phyloP scores from a whole-genome alignment of 164 flowering plant genomes.

The Piper longum region DNA sequence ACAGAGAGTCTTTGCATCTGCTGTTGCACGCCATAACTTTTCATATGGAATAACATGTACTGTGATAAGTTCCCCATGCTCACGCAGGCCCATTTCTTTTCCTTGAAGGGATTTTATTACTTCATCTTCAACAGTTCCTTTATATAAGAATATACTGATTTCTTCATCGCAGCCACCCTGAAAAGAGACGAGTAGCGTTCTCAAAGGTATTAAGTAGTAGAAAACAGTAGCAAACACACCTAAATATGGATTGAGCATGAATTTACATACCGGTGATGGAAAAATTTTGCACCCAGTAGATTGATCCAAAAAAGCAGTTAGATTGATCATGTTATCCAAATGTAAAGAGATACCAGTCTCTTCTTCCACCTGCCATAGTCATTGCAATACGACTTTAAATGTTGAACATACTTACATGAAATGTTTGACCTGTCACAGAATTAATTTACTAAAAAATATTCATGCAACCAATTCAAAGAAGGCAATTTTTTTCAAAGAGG shows the following conservation, averaged over 20 bases:
- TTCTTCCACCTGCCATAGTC: slow-evolving; percentile 70
- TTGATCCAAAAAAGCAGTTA: slow-evolving; percentile 63
- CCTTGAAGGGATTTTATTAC: slow-evolving; percentile 56
- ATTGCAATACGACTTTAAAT: slow-evolving; percentile 3
- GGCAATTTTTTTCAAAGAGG: no score
- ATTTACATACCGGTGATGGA: slow-evolving; percentile 69
- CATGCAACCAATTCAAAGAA: no score
- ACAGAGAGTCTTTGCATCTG: slow-evolving; percentile 61
- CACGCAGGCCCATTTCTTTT: slow-evolving; percentile 76
- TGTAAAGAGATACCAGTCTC: slow-evolving; percentile 74
- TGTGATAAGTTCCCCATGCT: slow-evolving; percentile 81
- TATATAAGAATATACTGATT: slow-evolving; percentile 52
- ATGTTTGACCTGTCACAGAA: no score
- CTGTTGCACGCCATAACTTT: slow-evolving; percentile 66
- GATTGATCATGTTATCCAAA: slow-evolving; percentile 60
- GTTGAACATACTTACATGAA: no score
- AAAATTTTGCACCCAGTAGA: slow-evolving; percentile 67
- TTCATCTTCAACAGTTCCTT: slow-evolving; percentile 40
- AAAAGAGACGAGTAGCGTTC: not conserved
- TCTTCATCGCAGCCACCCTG: slow-evolving; percentile 98
- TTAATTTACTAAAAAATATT: no score
- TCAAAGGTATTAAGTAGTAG: no score
- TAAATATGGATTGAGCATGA: not conserved
- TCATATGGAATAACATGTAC: slow-evolving; percentile 71
- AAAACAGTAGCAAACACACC: not conserved